Evolutionary conservation across 441 rosid genomes (phyloP).

Genomic region (Croton laevigatus): DNA sequence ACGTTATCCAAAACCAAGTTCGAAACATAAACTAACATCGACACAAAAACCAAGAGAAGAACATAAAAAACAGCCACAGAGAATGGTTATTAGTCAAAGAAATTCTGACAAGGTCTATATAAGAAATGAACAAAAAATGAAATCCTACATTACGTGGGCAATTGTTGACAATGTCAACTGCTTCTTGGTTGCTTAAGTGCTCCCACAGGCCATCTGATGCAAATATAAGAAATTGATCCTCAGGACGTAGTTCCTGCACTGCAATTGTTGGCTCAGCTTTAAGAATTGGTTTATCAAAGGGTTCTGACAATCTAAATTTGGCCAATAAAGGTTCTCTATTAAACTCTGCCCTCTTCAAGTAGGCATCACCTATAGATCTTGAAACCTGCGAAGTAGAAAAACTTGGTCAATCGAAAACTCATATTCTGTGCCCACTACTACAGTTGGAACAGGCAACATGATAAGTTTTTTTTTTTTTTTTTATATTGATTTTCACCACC

Average conservation of each 20-base stretch:
- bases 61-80: neutral
- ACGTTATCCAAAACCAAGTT: slow-evolving; percentile 7
- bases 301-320: slow-evolving; percentile 67
- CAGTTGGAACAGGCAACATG: neutral
- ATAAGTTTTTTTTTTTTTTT: neutral
- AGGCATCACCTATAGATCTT: slow-evolving; percentile 93
- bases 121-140: slow-evolving; percentile 15
- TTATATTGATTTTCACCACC: neutral
- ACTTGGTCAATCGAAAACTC: slow-evolving; percentile 8
- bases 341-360: slow-evolving; percentile 78
- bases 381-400: slow-evolving; percentile 48
- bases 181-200: slow-evolving; percentile 88
- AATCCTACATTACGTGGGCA: slow-evolving; percentile 69
- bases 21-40: neutral
- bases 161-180: slow-evolving; percentile 70
- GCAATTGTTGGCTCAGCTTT: slow-evolving; percentile 74
- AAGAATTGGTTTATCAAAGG: slow-evolving; percentile 76
- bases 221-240: slow-evolving; percentile 86
- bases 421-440: no score
- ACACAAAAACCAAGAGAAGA: neutral
- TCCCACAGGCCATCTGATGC: slow-evolving; percentile 99
- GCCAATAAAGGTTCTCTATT: slow-evolving; percentile 73
- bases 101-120: slow-evolving; percentile 7
- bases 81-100: neutral
- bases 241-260: slow-evolving; percentile 64